Conservation (phyloP, 2,329 filamentous ascomycete genomes). For the Diaporthe citriasiana region DNA sequence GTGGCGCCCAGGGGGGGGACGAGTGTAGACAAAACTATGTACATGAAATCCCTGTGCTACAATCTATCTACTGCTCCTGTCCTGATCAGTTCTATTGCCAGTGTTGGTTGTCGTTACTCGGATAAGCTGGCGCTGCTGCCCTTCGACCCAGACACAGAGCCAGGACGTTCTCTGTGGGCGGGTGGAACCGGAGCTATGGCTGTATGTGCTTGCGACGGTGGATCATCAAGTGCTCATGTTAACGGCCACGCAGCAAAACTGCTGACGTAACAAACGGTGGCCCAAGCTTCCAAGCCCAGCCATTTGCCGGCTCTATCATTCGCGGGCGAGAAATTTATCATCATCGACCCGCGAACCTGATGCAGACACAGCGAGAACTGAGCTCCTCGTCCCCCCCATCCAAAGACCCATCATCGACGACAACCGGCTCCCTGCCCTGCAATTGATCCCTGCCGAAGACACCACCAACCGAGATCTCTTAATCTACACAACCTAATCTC, state of each 20-base stretch:
- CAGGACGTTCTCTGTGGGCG: not conserved
- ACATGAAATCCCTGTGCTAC: constrained; percentile 2
- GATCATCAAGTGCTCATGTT: not conserved
- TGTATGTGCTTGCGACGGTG: not conserved
- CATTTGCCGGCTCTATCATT: constrained; percentile 14
- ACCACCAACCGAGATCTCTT: not conserved
- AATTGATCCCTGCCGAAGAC: constrained; percentile 11
- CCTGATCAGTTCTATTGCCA: too few relatives aligned
- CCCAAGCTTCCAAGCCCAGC: constrained; percentile 38
- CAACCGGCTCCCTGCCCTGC: constrained; percentile 8
- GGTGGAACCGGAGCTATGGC: constrained; percentile 20
- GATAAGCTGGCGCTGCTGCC: not conserved
- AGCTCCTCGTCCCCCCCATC: constrained; percentile 43
- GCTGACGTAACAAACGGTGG: constrained; percentile 33
- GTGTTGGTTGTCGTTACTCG: not conserved
- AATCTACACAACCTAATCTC: not conserved
- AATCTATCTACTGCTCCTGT: not conserved
- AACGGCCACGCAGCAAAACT: too few relatives aligned
- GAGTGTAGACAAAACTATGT: constrained; percentile 27
- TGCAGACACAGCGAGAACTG: not conserved
- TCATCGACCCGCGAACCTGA: constrained; percentile 46
- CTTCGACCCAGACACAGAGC: too few relatives aligned
- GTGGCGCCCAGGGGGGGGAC: not conserved
- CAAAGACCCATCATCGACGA: constrained; percentile 39
- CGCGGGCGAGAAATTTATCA: constrained; percentile 62